Base-by-base conservation (phyloP, 306 rosid genomes). In the Prunus fruticosa region DNA sequence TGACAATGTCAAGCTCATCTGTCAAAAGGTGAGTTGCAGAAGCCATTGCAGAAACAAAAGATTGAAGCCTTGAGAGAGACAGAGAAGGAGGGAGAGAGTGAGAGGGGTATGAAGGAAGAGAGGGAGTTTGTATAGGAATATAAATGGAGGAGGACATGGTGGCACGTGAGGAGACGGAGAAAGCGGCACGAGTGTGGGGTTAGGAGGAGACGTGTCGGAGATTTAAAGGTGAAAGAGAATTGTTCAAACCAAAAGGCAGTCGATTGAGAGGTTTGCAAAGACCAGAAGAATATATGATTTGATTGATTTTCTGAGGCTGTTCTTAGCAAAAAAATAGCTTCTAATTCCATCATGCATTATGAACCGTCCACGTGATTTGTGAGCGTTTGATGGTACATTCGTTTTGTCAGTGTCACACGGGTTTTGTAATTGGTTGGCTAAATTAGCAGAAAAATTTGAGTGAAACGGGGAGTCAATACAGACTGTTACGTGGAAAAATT, bases 1-100 rank as follows among this genome's bases (percentile, higher is more conserved):
- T 93, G 57, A 93, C 94, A 60, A 93, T 93, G 76, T 93, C 97
- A 32, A 93, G 96, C 86, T 93, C 96, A 78, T 93, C 90, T 53
- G 84, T 93, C 84, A 93, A 73, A 46, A 50, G 64, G 1, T 92
- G 86, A 3, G 81, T 72, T 4, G 82, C 43, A 3, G 84, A 38
- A 47, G 83, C 84, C 87, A 84, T 83, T 46, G 80, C 16, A 6
- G 50, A 25, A 66, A 8, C 51, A 64, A 32, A 53, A 6, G 30
- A 7, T 20, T 16, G n/a, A 38, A 46, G 28, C 51, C n/a, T 11
- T 8, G 60, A 28, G 27, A 12, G 51, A 3, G 4, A 3, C 14
- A 20, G 27, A 53, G 46, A 3, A 38, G 23, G 46, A 3, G 54
- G 28, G 27, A 16, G 25, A 5, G 43, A 16, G 15, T 38, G 30